Percentiles rank a stretch among this genome's conserved stretches.
Evolutionary conservation across 257 asterid species (phyloP).

Genomic region (Solanum tarapatanum): DNA sequence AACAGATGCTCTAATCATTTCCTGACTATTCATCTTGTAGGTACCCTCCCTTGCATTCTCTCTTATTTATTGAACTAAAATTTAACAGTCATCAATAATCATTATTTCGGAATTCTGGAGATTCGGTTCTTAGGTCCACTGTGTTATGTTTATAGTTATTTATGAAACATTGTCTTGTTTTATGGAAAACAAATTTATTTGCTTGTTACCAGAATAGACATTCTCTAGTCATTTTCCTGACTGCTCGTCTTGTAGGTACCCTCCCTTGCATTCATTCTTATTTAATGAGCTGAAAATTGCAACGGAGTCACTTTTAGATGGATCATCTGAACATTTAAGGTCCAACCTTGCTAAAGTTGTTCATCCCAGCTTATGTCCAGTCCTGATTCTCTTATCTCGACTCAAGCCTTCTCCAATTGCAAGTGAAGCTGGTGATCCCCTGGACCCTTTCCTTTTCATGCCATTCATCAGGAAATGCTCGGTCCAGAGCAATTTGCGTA

Average conservation of each 20-base stretch:
- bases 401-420: constrained; percentile 82
- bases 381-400: constrained; percentile 78
- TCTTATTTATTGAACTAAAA: constrained; percentile 63
- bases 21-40: constrained; percentile 20
- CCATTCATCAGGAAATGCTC: constrained; percentile 89
- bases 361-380: constrained; percentile 92
- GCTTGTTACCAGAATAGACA: neutral
- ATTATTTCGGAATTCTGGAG: neutral
- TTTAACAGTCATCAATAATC: constrained; percentile 26
- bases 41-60: constrained; percentile 70
- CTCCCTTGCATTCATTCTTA: constrained; percentile 71
- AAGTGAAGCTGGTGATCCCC: constrained; percentile 61
- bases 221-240: neutral
- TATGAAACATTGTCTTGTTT: neutral
- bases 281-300: constrained; percentile 71
- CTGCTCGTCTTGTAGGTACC: constrained; percentile 53
- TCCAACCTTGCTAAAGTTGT: constrained; percentile 56
- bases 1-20: neutral
- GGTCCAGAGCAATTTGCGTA: constrained; percentile 61
- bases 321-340: constrained; percentile 35
- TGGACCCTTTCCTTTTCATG: constrained; percentile 78
- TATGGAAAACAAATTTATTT: neutral
- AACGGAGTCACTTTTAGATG: constrained; percentile 51
- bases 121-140: neutral
- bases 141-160: neutral